Percentiles rank a stretch among this genome's conserved stretches.
Evolutionary conservation across 257 asterid genomes (phyloP).

Genomic region (Solanum clarkiae): DNA sequence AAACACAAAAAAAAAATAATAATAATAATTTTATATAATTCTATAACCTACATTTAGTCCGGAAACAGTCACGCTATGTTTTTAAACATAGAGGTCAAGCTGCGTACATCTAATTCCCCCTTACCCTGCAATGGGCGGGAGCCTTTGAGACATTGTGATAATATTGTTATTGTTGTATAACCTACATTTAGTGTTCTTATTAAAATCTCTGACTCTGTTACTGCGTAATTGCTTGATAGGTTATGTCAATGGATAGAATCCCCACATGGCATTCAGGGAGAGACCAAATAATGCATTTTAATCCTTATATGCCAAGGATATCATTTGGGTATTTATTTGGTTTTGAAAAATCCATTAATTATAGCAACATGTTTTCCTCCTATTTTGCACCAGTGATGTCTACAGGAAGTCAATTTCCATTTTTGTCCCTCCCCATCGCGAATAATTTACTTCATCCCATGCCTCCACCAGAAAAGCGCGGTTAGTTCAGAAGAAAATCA

Average conservation of each 20-base stretch:
- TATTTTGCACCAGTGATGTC: background rate
- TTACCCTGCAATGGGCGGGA: too few species aligned
- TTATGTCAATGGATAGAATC: background rate
- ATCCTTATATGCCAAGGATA: background rate
- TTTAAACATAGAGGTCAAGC: too few species aligned
- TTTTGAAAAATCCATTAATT: background rate
- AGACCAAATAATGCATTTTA: background rate
- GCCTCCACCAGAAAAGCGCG: background rate
- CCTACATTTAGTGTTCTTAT: too few species aligned
- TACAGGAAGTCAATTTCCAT: background rate
- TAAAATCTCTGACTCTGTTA: background rate
- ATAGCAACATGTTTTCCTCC: background rate
- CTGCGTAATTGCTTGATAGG: background rate
- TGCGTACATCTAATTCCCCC: too few species aligned
- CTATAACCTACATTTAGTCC: too few species aligned
- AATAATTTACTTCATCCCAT: background rate
- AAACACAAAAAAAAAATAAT: too few species aligned
- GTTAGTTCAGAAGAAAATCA: background rate
- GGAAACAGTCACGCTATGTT: too few species aligned
- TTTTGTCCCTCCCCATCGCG: background rate
- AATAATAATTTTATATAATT: too few species aligned
- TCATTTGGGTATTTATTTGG: background rate
- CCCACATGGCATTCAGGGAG: too few species aligned
- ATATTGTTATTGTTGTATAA: too few species aligned
- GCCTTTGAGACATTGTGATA: too few species aligned